Evolutionary conservation across 2,329 filamentous ascomycete genomes (phyloP).

Genomic region (Pleomassaria siparia): DNA sequence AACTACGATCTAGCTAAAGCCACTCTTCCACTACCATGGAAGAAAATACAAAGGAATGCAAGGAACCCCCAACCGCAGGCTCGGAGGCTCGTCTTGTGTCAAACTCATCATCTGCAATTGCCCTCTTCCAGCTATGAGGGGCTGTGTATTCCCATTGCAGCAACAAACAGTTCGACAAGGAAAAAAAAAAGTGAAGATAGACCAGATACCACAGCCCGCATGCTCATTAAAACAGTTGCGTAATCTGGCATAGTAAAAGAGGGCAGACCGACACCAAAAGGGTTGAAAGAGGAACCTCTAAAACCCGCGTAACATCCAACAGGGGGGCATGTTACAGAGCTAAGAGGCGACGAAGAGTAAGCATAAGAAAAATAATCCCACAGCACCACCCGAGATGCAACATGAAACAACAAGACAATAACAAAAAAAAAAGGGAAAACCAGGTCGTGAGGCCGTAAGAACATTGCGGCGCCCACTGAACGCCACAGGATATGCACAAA

Average conservation of each 20-base stretch:
- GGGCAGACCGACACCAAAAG: neutral
- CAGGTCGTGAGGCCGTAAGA: slow-evolving; percentile 43
- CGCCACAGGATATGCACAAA: slow-evolving; percentile 41
- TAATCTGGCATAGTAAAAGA: slow-evolving; percentile 27
- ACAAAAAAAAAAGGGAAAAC: slow-evolving; percentile 26
- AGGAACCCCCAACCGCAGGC: slow-evolving; percentile 40
- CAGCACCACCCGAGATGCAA: slow-evolving; percentile 25
- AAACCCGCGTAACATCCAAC: slow-evolving; percentile 10
- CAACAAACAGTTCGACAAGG: neutral
- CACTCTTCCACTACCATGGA: slow-evolving; percentile 13
- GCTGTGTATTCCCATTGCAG: neutral
- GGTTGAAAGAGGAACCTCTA: slow-evolving; percentile 26
- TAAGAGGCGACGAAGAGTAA: slow-evolving; percentile 35
- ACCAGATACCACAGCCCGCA: slow-evolving; percentile 26
- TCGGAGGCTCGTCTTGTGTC: slow-evolving; percentile 27
- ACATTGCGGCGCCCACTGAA: slow-evolving; percentile 25
- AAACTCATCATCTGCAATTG: neutral
- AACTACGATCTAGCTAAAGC: neutral
- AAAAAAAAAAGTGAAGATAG: too few species aligned
- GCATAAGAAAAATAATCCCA: slow-evolving; percentile 17
- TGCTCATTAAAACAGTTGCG: slow-evolving; percentile 39
- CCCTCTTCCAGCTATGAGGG: neutral
- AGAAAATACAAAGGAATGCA: slow-evolving; percentile 36
- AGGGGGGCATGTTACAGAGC: slow-evolving; percentile 9
- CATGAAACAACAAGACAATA: slow-evolving; percentile 17